Conservation (phyloP, 129 eudicot genomes). For the Saussurea involucrata region DNA sequence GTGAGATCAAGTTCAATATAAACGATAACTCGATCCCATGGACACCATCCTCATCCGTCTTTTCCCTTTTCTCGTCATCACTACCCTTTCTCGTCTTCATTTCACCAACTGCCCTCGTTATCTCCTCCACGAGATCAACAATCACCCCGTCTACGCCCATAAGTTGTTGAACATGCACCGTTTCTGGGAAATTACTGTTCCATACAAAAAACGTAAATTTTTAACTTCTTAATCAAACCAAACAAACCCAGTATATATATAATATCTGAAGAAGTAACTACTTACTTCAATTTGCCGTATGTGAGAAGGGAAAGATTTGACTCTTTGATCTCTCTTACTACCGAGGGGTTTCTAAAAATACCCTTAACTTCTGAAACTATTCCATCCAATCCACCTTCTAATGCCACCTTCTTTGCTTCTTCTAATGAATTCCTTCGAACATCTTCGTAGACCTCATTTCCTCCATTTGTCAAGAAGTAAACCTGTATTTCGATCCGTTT, state of each 20-base stretch:
- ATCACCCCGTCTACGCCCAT: slow-evolving; percentile 89
- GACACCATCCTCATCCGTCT: slow-evolving; percentile 14
- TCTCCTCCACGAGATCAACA: slow-evolving; percentile 72
- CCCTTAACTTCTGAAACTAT: slow-evolving; percentile 86
- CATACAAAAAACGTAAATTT: not conserved
- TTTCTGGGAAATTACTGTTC: slow-evolving; percentile 64
- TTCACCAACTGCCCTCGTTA: slow-evolving; percentile 46
- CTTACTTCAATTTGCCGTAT: slow-evolving; percentile 83
- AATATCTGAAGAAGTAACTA: not conserved
- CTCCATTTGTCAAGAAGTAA: slow-evolving; percentile 83
- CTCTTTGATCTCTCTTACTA: slow-evolving; percentile 66
- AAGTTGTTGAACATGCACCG: slow-evolving; percentile 69
- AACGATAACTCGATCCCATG: slow-evolving; percentile 41
- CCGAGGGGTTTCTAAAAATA: slow-evolving; percentile 64
- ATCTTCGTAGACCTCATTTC: slow-evolving; percentile 54
- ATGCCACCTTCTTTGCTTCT: slow-evolving; percentile 63
- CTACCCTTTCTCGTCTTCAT: slow-evolving; percentile 22
- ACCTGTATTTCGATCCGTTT: slow-evolving; percentile 35
- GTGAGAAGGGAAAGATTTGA: slow-evolving; percentile 69
- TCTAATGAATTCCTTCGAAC: slow-evolving; percentile 78
- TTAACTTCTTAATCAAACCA: not conserved
- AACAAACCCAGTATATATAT: not conserved
- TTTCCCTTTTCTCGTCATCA: slow-evolving; percentile 23
- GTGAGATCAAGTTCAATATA: slow-evolving; percentile 58
- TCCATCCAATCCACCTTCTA: slow-evolving; percentile 73